phyloP scores from a whole-genome alignment of 2,329 filamentous ascomycete species.

The Seiridium cupressi region DNA sequence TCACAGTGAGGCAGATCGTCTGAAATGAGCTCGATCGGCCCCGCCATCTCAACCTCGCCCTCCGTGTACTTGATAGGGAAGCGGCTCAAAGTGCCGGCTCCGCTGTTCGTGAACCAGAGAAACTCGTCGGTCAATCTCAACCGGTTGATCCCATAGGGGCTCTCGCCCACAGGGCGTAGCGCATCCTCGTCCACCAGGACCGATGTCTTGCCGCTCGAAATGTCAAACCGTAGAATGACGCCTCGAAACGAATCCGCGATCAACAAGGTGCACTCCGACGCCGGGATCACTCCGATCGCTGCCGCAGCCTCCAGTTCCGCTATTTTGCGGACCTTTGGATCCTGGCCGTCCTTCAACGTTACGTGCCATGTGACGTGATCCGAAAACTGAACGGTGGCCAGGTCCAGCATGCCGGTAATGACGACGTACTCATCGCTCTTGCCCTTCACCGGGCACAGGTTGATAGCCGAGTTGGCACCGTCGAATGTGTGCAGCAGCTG shows the following conservation, averaged over 20 bases:
- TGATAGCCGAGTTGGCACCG: slow-evolving; percentile 21
- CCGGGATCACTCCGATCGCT: slow-evolving; percentile 17
- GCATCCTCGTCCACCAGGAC: slow-evolving; percentile 21
- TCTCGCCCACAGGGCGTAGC: slow-evolving; percentile 19
- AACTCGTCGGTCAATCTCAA: slow-evolving; percentile 20
- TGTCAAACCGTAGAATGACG: slow-evolving; percentile 16
- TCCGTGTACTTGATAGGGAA: slow-evolving; percentile 21
- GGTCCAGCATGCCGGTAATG: slow-evolving; percentile 21
- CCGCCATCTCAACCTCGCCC: slow-evolving; percentile 17
- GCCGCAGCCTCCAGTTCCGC: slow-evolving; percentile 17
- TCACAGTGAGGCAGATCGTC: slow-evolving; percentile 26
- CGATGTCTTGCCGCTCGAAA: slow-evolving; percentile 17
- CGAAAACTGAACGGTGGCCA: slow-evolving; percentile 26
- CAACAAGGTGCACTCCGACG: slow-evolving; percentile 24
- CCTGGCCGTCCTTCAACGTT: slow-evolving; percentile 21
- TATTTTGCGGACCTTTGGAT: slow-evolving; percentile 19
- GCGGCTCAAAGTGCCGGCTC: slow-evolving; percentile 23
- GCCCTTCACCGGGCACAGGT: slow-evolving; percentile 22
- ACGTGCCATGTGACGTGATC: slow-evolving; percentile 25
- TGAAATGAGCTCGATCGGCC: slow-evolving; percentile 20
- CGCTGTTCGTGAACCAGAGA: slow-evolving; percentile 28
- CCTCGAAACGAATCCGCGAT: not conserved
- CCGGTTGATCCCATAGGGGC: slow-evolving; percentile 25
- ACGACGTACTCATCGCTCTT: slow-evolving; percentile 24
- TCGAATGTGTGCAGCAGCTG: slow-evolving; percentile 23